Percentiles rank a stretch among this genome's conserved stretches.
phyloP scores from a whole-genome alignment of 257 asterid genomes.

The Solanum pimpinellifolium region DNA sequence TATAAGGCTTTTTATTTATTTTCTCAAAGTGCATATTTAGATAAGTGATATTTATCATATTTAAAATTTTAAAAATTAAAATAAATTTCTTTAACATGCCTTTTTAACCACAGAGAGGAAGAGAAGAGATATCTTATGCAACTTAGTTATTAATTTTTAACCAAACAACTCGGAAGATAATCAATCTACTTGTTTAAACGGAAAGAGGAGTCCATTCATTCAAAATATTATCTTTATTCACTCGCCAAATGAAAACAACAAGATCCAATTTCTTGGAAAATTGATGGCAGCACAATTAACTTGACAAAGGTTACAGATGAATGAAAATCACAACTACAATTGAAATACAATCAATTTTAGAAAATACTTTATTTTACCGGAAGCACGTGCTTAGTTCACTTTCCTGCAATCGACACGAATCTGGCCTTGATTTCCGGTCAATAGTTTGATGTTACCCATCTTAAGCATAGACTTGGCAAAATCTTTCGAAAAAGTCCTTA shows the following conservation, averaged over 20 bases:
- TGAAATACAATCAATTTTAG: background rate
- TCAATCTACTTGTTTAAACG: too few species aligned
- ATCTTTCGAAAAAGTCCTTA: background rate
- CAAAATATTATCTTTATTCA: background rate
- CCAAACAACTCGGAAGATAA: too few species aligned
- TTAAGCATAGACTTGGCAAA: background rate
- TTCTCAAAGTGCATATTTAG: too few species aligned
- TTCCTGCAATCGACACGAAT: constrained; percentile 1
- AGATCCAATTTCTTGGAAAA: background rate
- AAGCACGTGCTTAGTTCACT: background rate
- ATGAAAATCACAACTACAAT: background rate
- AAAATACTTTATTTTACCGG: background rate
- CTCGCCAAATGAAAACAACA: background rate
- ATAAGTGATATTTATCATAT: too few species aligned
- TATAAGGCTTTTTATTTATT: too few species aligned
- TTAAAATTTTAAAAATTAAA: too few species aligned
- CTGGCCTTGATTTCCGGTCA: background rate
- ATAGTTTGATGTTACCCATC: background rate
- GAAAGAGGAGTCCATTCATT: background rate
- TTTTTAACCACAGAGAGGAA: too few species aligned
- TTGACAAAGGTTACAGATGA: background rate
- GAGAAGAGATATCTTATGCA: too few species aligned
- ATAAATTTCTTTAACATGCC: too few species aligned
- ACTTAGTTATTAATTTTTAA: too few species aligned
- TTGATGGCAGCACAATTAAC: background rate